These are phyloP conservation scores for Aspergillus uvarum DNA, from an alignment of 2,329 filamentous ascomycete genomes.

Conservation along the genomic window DNA sequence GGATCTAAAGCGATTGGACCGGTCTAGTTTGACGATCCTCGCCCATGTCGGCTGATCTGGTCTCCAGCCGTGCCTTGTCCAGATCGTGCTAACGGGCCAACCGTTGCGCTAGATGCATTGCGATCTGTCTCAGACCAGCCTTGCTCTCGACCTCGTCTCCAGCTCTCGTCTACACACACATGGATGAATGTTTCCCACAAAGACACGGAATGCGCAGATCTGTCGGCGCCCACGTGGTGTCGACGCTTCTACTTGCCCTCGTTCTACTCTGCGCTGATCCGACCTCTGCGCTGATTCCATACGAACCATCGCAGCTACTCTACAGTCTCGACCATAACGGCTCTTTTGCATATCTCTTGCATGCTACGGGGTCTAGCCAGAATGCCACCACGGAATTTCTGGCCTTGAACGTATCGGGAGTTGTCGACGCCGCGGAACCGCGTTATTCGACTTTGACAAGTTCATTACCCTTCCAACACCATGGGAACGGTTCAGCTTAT, in stretches of 20 bases:
- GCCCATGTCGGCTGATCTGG: conserved; percentile 13
- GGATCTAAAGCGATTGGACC: not conserved
- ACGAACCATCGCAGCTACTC: conserved; percentile 74
- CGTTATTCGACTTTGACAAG: conserved; percentile 31
- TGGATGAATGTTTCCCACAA: conserved; percentile 18
- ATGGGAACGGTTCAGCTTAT: conserved; percentile 62
- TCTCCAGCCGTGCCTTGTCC: conserved; percentile 11
- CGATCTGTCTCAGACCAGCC: conserved; percentile 8
- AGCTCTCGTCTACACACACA: conserved; percentile 9
- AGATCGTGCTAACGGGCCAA: conserved; percentile 12
- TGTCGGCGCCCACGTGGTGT: conserved; percentile 14
- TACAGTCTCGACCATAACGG: conserved; percentile 52
- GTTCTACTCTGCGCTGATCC: conserved; percentile 23
- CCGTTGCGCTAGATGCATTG: conserved; percentile 18
- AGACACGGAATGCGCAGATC: conserved; percentile 14
- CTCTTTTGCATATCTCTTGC: conserved; percentile 69
- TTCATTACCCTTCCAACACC: conserved; percentile 26
- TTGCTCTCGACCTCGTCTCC: conserved; percentile 6
- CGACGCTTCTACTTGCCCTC: conserved; percentile 13
- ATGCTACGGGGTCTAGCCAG: conserved; percentile 51
- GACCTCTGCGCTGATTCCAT: conserved; percentile 59
- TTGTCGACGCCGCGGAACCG: conserved; percentile 51
- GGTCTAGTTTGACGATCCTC: not conserved
- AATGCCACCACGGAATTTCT: conserved; percentile 56
- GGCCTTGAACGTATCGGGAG: conserved; percentile 64